These are phyloP conservation scores for Maudiozyma turicensis DNA, from an alignment of 805 yeast genomes.

Conservation along the genomic window DNA sequence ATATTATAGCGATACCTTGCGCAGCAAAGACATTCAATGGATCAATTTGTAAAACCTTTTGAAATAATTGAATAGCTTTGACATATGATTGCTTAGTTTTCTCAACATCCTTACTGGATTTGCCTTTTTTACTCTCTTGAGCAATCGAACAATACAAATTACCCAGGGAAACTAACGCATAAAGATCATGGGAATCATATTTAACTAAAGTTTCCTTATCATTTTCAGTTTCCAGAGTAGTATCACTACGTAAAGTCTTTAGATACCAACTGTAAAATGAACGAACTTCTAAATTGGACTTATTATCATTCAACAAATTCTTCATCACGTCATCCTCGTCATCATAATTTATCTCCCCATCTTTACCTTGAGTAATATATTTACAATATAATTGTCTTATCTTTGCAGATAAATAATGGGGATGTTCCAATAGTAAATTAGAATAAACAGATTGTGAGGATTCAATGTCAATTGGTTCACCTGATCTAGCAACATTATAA, in stretches of 20 bases:
- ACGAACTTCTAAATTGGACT: slow-evolving; percentile 69
- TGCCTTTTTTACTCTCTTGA: slow-evolving; percentile 50
- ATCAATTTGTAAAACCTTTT: slow-evolving; percentile 79
- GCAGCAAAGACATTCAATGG: slow-evolving; percentile 89
- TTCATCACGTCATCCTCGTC: slow-evolving; percentile 29
- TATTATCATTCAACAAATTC: slow-evolving; percentile 41
- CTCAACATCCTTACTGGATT: slow-evolving; percentile 33
- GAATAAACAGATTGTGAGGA: slow-evolving; percentile 36
- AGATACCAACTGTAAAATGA: slow-evolving; percentile 90
- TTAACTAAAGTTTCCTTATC: slow-evolving; percentile 78
- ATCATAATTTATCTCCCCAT: slow-evolving; percentile 5
- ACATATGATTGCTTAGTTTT: slow-evolving; percentile 62
- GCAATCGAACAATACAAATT: slow-evolving; percentile 80
- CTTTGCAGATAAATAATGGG: slow-evolving; percentile 66
- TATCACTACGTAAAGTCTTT: slow-evolving; percentile 39
- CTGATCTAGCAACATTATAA: slow-evolving; percentile 71
- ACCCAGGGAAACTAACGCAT: slow-evolving; percentile 83
- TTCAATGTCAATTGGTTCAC: slow-evolving; percentile 36
- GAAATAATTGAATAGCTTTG: slow-evolving; percentile 86
- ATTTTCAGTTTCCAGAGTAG: slow-evolving; percentile 58
- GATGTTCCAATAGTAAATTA: slow-evolving; percentile 46
- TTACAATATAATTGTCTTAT: slow-evolving; percentile 60
- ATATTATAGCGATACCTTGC: slow-evolving; percentile 89
- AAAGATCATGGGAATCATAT: slow-evolving; percentile 77
- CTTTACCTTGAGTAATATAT: slow-evolving; percentile 35